Evolutionary conservation across 78 protist genomes (phyloP).

Genomic region (Polysphondylium violaceum): DNA sequence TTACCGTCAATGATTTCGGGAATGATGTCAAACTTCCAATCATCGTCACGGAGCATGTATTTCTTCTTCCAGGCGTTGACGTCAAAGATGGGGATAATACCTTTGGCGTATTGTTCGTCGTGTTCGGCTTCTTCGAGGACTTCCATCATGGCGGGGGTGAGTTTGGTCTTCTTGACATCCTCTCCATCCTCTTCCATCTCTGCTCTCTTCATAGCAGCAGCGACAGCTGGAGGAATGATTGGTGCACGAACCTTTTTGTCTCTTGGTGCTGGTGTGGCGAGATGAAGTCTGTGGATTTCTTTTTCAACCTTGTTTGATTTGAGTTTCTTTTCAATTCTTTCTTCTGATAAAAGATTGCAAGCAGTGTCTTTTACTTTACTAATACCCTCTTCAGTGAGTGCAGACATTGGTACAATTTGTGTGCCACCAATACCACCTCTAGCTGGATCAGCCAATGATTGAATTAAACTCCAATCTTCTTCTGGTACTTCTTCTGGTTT

Average conservation of each 20-base stretch:
- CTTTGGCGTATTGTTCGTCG: conserved; percentile 29
- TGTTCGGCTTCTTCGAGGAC: conserved; percentile 34
- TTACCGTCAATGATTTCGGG: conserved; percentile 99
- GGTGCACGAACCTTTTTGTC: conserved; percentile 89
- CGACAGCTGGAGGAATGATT: conserved; percentile 78
- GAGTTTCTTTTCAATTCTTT: conserved; percentile 88
- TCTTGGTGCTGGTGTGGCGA: conserved; percentile 90
- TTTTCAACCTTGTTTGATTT: conserved; percentile 35
- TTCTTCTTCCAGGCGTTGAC: conserved; percentile 56
- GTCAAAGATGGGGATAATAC: conserved; percentile 60
- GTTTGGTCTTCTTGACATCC: conserved; percentile 36
- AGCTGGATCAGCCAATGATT: conserved; percentile 59
- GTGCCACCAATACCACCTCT: conserved; percentile 77
- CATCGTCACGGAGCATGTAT: conserved; percentile 78
- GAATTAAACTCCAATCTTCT: conserved; percentile 79
- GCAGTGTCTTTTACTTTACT: conserved; percentile 90
- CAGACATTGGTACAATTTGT: conserved; percentile 76
- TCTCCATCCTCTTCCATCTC: conserved; percentile 16
- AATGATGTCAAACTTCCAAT: conserved; percentile 96
- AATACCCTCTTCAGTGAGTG: conserved; percentile 93
- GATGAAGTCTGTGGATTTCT: conserved; percentile 84
- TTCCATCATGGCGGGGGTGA: conserved; percentile 31
- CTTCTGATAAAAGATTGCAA: conserved; percentile 94
- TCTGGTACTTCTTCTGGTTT: conserved; percentile 84
- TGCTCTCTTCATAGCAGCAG: background rate